Conservation (phyloP, 495 filamentous ascomycete species). For the Xylaria bambusicola region DNA sequence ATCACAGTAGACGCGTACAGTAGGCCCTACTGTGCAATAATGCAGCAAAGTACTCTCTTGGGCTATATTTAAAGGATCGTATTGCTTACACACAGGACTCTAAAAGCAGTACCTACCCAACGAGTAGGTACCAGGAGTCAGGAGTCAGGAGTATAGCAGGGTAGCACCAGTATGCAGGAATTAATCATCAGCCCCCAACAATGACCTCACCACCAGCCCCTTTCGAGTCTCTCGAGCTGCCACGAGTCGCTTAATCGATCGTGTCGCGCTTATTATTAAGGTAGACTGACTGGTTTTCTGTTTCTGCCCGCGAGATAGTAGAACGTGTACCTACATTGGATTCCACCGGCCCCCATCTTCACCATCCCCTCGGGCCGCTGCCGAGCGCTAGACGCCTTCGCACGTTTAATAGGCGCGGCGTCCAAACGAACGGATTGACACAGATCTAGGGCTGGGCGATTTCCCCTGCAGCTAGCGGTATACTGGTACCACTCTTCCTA, state of each 20-base stretch:
- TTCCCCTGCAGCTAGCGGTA: slow-evolving; percentile 12
- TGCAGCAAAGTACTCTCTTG: not conserved
- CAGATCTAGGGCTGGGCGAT: not conserved
- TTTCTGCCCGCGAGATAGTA: no score
- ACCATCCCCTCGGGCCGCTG: slow-evolving; percentile 15
- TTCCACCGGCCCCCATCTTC: slow-evolving; percentile 14
- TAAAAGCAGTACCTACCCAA: no score
- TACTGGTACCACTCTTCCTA: slow-evolving; percentile 5
- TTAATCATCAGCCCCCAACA: slow-evolving; percentile 5
- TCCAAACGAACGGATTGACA: slow-evolving; percentile 10
- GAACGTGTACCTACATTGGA: not conserved
- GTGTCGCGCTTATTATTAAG: not conserved
- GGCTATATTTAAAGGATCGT: slow-evolving; percentile 12
- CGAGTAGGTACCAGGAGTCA: no score
- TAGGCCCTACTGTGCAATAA: not conserved
- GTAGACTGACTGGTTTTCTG: no score
- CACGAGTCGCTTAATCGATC: not conserved
- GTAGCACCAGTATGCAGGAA: not conserved
- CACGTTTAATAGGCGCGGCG: slow-evolving; percentile 14
- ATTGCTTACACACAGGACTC: not conserved
- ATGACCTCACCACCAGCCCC: slow-evolving; percentile 9
- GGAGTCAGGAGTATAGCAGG: not conserved
- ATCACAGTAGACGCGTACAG: no score
- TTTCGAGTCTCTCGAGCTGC: not conserved
- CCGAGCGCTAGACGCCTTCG: slow-evolving; percentile 18